Conservation (phyloP, 2,329 filamentous ascomycete species). For the Monosporascus cannonballus region DNA sequence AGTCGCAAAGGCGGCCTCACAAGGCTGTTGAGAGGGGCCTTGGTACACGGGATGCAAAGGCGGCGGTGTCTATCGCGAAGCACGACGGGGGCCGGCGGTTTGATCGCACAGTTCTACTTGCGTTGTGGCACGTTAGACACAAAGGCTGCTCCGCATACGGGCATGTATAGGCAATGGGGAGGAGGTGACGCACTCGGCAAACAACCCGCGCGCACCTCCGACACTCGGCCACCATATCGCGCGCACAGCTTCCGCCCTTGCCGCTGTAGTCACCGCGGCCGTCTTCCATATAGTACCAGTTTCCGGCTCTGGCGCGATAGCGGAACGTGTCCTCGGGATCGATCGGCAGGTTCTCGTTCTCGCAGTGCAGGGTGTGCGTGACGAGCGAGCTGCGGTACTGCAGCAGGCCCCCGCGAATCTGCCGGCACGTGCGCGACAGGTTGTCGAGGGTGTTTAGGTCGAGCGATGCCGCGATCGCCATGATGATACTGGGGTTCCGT, state of each 20-base stretch:
- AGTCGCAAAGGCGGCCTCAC: slow-evolving; percentile 38
- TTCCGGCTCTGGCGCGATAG: slow-evolving; percentile 50
- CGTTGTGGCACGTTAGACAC: slow-evolving; percentile 1
- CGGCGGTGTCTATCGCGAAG: slow-evolving; percentile 74
- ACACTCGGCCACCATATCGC: slow-evolving; percentile 82
- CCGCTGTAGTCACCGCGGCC: slow-evolving; percentile 44
- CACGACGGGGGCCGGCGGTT: slow-evolving; percentile 62
- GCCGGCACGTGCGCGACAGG: slow-evolving; percentile 74
- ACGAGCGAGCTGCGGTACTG: slow-evolving; percentile 73
- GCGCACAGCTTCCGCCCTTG: slow-evolving; percentile 72
- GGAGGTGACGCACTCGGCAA: slow-evolving; percentile 63
- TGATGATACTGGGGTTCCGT: slow-evolving; percentile 58
- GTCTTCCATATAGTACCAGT: slow-evolving; percentile 56
- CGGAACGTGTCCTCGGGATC: slow-evolving; percentile 51
- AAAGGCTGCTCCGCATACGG: background rate
- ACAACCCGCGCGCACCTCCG: slow-evolving; percentile 70
- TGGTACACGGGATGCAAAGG: slow-evolving; percentile 69
- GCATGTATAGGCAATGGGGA: background rate
- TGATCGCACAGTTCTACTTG: slow-evolving; percentile 78
- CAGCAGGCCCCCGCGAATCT: slow-evolving; percentile 70
- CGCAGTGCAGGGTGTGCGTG: slow-evolving; percentile 70
- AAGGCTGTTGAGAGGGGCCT: slow-evolving; percentile 59
- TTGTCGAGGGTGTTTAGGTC: slow-evolving; percentile 85
- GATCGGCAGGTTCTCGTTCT: slow-evolving; percentile 57
- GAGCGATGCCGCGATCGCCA: slow-evolving; percentile 67